Percentiles rank a stretch among this genome's conserved stretches.
phyloP scores from a whole-genome alignment of 495 filamentous ascomycete genomes.

The Aspergillus ostianus region DNA sequence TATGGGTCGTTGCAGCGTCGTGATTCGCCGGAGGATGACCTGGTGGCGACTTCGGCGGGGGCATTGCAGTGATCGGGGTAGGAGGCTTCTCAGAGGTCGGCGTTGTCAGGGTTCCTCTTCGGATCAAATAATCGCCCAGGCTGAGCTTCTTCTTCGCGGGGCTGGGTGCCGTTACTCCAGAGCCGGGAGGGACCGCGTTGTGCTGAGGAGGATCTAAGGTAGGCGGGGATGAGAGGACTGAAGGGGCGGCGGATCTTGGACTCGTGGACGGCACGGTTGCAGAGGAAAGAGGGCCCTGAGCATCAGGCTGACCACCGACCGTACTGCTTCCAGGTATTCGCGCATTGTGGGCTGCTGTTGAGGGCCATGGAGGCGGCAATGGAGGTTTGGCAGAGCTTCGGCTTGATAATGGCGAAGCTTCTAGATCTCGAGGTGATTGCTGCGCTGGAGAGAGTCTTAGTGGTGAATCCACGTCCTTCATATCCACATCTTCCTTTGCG shows the following conservation, averaged over 20 bases:
- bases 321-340: constrained; percentile 25
- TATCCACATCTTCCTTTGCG: constrained; percentile 32
- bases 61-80: constrained; percentile 24
- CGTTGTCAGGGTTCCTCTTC: constrained; percentile 43
- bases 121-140: constrained; percentile 63
- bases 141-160: constrained; percentile 65
- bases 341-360: constrained; percentile 39
- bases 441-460: constrained; percentile 6
- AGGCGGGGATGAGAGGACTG: constrained; percentile 34
- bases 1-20: constrained; percentile 6
- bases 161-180: constrained; percentile 49
- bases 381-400: constrained; percentile 29
- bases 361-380: constrained; percentile 37
- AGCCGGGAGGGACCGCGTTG: constrained; percentile 22
- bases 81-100: constrained; percentile 43
- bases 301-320: constrained; percentile 28
- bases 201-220: constrained; percentile 29
- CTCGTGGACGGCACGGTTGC: constrained; percentile 25
- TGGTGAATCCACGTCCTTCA: constrained; percentile 30
- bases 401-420: constrained; percentile 16
- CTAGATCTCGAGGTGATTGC: constrained; percentile 11
- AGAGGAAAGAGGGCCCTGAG: constrained; percentile 43
- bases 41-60: constrained; percentile 27
- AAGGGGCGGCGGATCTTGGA: constrained; percentile 32
- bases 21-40: constrained; percentile 18